Percentiles rank a stretch among this genome's conserved stretches.
Evolutionary conservation across 805 yeast genomes (phyloP).

Genomic region (Nakazawaea peltata): DNA sequence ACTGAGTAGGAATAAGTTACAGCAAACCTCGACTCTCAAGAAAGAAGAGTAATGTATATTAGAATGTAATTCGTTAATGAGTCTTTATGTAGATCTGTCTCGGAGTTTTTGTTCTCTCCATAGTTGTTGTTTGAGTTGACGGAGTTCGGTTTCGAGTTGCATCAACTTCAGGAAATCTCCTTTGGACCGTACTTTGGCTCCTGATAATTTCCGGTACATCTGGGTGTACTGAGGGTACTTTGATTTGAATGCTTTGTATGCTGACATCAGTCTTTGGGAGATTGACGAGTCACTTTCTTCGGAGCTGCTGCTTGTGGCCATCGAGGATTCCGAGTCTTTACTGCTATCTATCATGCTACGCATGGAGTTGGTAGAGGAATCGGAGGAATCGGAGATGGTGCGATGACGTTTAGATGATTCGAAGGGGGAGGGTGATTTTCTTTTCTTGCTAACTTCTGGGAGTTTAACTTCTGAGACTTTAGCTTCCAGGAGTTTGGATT

Average conservation of each 20-base stretch:
- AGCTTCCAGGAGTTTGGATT: not conserved
- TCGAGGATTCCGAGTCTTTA: no score
- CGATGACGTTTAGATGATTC: constrained; percentile 6
- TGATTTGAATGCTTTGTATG: not conserved
- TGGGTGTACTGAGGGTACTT: not conserved
- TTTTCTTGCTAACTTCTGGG: not conserved
- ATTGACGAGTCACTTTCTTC: not conserved
- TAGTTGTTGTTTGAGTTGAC: not conserved
- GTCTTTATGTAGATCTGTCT: not conserved
- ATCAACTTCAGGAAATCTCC: constrained; percentile 11
- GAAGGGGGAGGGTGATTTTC: no score
- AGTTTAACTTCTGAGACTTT: not conserved
- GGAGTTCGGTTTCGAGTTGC: constrained; percentile 7
- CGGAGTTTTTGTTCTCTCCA: no score
- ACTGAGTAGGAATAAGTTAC: constrained; percentile 26
- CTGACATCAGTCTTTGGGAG: not conserved
- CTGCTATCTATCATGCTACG: no score
- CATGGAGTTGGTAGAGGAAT: constrained; percentile 6
- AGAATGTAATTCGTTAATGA: constrained; percentile 7
- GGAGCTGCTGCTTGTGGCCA: no score
- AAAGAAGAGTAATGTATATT: constrained; percentile 7
- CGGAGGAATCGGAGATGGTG: constrained; percentile 8
- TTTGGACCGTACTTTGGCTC: constrained; percentile 17
- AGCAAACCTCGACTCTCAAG: constrained; percentile 15
- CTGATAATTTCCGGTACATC: constrained; percentile 5